Evolutionary conservation across 2,329 filamentous ascomycete species (phyloP).

Genomic region (Hysterium pulicare): DNA sequence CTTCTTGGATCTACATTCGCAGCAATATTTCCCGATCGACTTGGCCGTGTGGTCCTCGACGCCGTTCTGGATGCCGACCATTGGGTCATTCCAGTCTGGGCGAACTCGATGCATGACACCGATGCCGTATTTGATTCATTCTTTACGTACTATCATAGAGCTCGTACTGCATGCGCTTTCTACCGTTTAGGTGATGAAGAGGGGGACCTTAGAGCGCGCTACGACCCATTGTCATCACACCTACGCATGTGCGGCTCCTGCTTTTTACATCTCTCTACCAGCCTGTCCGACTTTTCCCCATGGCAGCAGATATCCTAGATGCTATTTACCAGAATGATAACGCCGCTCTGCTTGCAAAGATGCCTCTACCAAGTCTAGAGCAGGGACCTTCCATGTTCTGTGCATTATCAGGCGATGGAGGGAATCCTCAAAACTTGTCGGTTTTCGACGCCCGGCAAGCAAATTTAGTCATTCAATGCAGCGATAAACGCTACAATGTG

Average conservation of each 20-base stretch:
- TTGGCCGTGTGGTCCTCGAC: constrained; percentile 37
- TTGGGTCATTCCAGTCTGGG: constrained; percentile 36
- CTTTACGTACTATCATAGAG: constrained; percentile 50
- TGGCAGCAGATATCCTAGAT: background rate
- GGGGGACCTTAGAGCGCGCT: background rate
- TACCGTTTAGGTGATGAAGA: background rate
- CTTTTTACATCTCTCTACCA: background rate
- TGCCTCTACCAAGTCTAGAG: background rate
- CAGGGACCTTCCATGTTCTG: background rate
- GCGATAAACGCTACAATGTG: constrained; percentile 4
- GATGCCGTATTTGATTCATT: constrained; percentile 55
- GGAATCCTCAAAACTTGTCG: background rate
- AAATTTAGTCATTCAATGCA: constrained; percentile 2
- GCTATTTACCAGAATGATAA: background rate
- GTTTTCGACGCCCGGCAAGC: background rate
- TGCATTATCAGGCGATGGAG: background rate
- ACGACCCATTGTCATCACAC: background rate
- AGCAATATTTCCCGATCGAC: constrained; percentile 40
- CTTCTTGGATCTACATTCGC: constrained; percentile 43
- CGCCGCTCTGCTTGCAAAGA: background rate
- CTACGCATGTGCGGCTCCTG: background rate
- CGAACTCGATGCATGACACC: constrained; percentile 46
- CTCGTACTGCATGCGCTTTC: constrained; percentile 27
- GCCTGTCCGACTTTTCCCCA: background rate
- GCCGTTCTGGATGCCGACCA: constrained; percentile 40